A percentile compares a stretch with the other conserved stretches of the same genome.
Conservation (phyloP, 1,284 basidiomycete genomes). For the Gymnopus androsaceus region DNA sequence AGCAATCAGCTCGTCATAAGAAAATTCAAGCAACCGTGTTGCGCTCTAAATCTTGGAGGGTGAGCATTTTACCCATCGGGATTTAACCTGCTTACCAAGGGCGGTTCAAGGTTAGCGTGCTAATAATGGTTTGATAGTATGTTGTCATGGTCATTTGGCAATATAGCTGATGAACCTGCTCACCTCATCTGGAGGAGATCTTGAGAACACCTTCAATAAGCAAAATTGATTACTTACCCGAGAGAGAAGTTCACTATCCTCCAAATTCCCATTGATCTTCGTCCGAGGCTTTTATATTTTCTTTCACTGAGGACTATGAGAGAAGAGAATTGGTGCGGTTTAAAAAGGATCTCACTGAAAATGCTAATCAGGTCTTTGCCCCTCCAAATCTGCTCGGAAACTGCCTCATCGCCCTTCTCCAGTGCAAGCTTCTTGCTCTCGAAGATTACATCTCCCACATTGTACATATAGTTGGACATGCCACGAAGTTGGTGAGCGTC, state of each 20-base stretch:
- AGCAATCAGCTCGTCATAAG: constrained; percentile 31
- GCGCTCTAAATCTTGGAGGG: constrained; percentile 16
- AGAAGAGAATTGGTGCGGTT: background rate
- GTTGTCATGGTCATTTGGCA: constrained; percentile 12
- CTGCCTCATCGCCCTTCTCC: constrained; percentile 34
- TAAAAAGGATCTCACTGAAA: constrained; percentile 33
- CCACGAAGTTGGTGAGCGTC: constrained; percentile 9
- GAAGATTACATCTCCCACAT: background rate
- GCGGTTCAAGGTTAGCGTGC: constrained; percentile 35
- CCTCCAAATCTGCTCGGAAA: constrained; percentile 32
- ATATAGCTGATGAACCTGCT: constrained; percentile 1
- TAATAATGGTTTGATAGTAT: constrained; percentile 13
- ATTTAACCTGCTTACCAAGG: constrained; percentile 18
- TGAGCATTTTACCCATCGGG: background rate
- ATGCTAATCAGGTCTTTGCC: constrained; percentile 51
- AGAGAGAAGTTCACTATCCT: constrained; percentile 33
- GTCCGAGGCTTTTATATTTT: constrained; percentile 32
- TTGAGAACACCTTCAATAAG: background rate
- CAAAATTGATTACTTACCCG: constrained; percentile 17
- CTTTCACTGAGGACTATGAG: constrained; percentile 29
- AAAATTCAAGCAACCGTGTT: constrained; percentile 24
- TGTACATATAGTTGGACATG: constrained; percentile 10
- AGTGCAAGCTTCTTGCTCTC: constrained; percentile 39
- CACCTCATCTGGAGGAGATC: background rate
- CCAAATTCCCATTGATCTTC: constrained; percentile 35